Evolutionary conservation across 192 early-diverging fungal genomes (phyloP), one percentile per base, ranked within the genome.

Genomic region (Backusella liffmaniae): DNA sequence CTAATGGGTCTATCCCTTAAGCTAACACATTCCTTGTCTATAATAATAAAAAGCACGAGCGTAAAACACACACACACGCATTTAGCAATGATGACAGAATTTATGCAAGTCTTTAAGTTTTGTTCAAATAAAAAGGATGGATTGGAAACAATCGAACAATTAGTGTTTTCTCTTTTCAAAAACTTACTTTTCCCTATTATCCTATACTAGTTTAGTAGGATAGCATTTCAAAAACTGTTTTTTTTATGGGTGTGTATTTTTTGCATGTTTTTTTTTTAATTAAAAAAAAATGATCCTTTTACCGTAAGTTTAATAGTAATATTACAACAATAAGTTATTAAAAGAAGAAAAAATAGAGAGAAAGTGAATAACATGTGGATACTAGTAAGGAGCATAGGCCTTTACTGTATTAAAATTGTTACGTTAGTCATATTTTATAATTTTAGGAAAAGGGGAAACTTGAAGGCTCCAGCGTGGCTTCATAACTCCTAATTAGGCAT

Each of bases 41-140:
- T 69, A 69, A 62, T 13, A 26, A 62, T 69, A 36, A 69, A 37
- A 69, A 69, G 67, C 67, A 69, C 67, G 67, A 69, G 67, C 67
- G 67, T 49, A 49, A 49, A 49, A 49, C 67, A 69, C 18, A 69
- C 18, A 69, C 39, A 23, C 21, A 8, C 32, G 32, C 32, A 26
- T 12, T 30, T 62, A 29, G 56, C 26, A 10, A 29, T 29, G 26
- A 29, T 62, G 56, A 62, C 56, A 62, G 21, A 62, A 62, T 62
- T 62, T 62, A 62, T 62, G 56, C 56, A 29, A 62, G 56, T 29
- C 21, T 29, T 62, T 13, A 62, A 62, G 10, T 29, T 62, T 29
- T 62, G 56, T 62, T 62, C 56, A 62, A 62, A 62, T 62, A 62
- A 29, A 29, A 29, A 29, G 26, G 26, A 62, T 62, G 56, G 3